These are phyloP conservation scores for Lactuca sativa DNA, from an alignment of 129 eudicot species.

Conservation along the genomic window DNA sequence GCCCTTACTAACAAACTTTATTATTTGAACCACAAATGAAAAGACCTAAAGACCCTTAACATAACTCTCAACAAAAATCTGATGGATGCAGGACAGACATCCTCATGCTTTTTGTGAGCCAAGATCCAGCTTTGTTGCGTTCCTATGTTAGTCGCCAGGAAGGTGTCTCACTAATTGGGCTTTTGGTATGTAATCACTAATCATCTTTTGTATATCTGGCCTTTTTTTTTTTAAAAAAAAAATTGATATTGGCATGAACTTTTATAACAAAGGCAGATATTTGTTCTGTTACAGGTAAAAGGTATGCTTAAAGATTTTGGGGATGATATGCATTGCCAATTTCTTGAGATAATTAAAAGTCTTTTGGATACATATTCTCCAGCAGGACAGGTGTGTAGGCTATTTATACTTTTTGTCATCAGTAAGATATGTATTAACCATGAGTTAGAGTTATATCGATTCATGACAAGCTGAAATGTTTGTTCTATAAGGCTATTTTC, in stretches of 20 bases:
- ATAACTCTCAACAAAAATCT: slow-evolving; percentile 11
- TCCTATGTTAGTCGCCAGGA: slow-evolving; percentile 67
- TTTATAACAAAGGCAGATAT: not conserved
- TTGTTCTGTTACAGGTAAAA: slow-evolving; percentile 59
- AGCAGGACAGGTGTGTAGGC: slow-evolving; percentile 65
- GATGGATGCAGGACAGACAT: slow-evolving; percentile 97
- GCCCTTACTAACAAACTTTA: too few relatives aligned
- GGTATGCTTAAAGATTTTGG: slow-evolving; percentile 92
- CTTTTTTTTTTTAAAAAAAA: not conserved
- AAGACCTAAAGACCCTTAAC: not conserved
- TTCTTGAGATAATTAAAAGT: slow-evolving; percentile 82
- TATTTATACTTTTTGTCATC: slow-evolving; percentile 6
- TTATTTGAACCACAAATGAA: too few relatives aligned
- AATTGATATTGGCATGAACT: too few relatives aligned
- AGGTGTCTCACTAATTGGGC: slow-evolving; percentile 75
- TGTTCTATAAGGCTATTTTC: not conserved
- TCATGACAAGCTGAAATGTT: not conserved
- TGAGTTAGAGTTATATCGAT: too few relatives aligned
- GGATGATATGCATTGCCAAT: slow-evolving; percentile 94
- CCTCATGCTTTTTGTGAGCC: slow-evolving; percentile 81
- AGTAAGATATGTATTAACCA: slow-evolving; percentile 7
- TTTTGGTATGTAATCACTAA: slow-evolving; percentile 53
- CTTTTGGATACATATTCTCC: slow-evolving; percentile 72
- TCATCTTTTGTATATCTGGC: not conserved
- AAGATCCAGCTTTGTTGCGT: slow-evolving; percentile 79